Percentiles rank a stretch among this genome's conserved stretches.
phyloP scores from a whole-genome alignment of 768 basidiomycete species.

The Hemileccinum impolitum region DNA sequence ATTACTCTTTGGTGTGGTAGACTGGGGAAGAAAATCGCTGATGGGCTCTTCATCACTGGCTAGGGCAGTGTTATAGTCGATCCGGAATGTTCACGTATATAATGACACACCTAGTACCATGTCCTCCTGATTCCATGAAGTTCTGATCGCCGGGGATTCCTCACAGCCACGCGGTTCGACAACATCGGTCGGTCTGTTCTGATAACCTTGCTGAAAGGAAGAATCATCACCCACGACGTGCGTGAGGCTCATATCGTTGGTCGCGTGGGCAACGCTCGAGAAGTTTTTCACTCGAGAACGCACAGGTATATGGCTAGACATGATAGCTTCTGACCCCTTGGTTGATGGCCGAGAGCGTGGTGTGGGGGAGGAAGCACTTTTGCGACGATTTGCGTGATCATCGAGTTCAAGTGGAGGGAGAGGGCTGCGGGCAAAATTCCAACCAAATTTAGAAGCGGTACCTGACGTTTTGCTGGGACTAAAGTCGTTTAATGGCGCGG shows the following conservation, averaged over 20 bases:
- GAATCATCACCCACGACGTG: conserved; percentile 20
- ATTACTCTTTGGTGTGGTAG: conserved; percentile 27
- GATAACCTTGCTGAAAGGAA: conserved; percentile 25
- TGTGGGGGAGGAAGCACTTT: conserved; percentile 23
- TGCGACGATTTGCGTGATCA: conserved; percentile 13
- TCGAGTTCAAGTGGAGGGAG: conserved; percentile 43
- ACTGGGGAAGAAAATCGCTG: conserved; percentile 16
- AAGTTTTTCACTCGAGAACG: conserved; percentile 36
- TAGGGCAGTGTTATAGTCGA: conserved; percentile 13
- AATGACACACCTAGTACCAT: conserved; percentile 17
- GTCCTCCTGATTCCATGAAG: conserved; percentile 17
- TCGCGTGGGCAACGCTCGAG: conserved; percentile 13
- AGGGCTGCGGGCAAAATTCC: conserved; percentile 37
- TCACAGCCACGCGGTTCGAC: conserved; percentile 22
- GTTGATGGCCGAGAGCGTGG: conserved; percentile 25
- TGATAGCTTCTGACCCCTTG: conserved; percentile 20
- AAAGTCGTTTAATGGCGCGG: background rate
- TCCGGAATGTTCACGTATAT: background rate
- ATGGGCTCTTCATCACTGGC: conserved; percentile 39
- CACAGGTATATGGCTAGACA: conserved; percentile 44
- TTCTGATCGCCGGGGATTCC: conserved; percentile 18
- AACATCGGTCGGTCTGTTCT: conserved; percentile 27
- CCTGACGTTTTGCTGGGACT: conserved; percentile 21
- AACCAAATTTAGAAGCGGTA: conserved; percentile 33
- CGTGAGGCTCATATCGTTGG: conserved; percentile 23